phyloP scores from a whole-genome alignment of 495 filamentous ascomycete species.

The Xylaria telfairii region DNA sequence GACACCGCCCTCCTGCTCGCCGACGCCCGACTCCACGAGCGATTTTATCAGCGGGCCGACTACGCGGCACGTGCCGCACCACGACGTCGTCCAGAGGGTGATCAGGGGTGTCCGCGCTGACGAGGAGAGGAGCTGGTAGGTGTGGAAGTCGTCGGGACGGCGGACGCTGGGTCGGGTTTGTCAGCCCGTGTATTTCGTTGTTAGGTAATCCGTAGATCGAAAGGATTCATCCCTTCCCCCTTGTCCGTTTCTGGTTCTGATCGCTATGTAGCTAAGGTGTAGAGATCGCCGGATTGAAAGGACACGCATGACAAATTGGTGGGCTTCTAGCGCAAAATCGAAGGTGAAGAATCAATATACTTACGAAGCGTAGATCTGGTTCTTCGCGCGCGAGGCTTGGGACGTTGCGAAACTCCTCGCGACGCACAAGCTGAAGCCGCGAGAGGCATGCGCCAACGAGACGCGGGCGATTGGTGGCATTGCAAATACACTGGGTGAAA shows the following conservation, averaged over 20 bases:
- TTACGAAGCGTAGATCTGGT: conserved; percentile 56
- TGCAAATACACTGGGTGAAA: background rate
- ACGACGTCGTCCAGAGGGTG: conserved; percentile 74
- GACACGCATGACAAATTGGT: background rate
- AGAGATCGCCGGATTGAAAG: background rate
- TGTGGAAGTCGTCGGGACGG: conserved; percentile 64
- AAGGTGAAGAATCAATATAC: conserved; percentile 19
- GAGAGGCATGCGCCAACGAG: conserved; percentile 4
- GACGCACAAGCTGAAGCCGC: background rate
- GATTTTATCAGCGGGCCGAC: conserved; percentile 60
- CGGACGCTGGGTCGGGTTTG: conserved; percentile 57
- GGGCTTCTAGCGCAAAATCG: background rate
- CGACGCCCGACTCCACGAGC: conserved; percentile 61
- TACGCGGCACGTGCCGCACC: conserved; percentile 63
- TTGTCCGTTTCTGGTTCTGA: background rate
- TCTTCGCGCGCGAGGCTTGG: conserved; percentile 36
- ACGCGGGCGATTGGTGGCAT: conserved; percentile 6
- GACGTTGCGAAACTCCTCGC: conserved; percentile 42
- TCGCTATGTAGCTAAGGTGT: background rate
- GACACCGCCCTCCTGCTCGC: conserved; percentile 66
- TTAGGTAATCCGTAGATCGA: too few relatives aligned
- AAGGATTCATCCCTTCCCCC: background rate
- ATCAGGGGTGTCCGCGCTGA: conserved; percentile 64
- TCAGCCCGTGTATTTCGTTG: too few relatives aligned
- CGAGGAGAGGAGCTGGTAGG: conserved; percentile 63